Evolutionary conservation across 2,329 filamentous ascomycete genomes (phyloP).

Genomic region (Chalaropsis ovoidea): DNA sequence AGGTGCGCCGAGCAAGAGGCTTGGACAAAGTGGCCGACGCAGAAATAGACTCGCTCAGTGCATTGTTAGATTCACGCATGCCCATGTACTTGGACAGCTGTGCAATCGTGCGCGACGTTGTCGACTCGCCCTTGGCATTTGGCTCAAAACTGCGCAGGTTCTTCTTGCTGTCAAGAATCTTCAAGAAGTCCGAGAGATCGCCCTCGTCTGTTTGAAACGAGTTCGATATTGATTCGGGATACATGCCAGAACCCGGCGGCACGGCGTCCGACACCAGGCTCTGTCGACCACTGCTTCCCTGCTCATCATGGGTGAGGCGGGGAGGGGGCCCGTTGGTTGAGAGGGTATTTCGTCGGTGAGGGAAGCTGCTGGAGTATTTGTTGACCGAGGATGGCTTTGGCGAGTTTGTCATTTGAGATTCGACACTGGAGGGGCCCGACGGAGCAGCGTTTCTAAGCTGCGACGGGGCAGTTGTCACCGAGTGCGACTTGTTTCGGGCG

Average conservation of each 20-base stretch:
- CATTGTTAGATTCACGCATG: constrained; percentile 82
- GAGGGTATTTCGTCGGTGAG: constrained; percentile 66
- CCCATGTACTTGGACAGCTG: constrained; percentile 76
- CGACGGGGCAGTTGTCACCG: constrained; percentile 14
- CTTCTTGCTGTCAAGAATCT: constrained; percentile 76
- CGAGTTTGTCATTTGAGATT: constrained; percentile 58
- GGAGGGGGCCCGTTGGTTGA: constrained; percentile 56
- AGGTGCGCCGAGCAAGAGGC: constrained; percentile 43
- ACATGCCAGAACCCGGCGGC: constrained; percentile 67
- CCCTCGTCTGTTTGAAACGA: constrained; percentile 70
- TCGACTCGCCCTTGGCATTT: constrained; percentile 52
- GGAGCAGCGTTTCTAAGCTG: constrained; percentile 29
- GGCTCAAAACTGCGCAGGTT: constrained; percentile 71
- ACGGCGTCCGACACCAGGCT: constrained; percentile 59
- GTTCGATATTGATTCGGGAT: constrained; percentile 60
- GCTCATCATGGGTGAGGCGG: constrained; percentile 57
- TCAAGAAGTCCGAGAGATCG: constrained; percentile 87
- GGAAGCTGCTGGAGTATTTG: constrained; percentile 90
- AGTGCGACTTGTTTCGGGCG: constrained; percentile 24
- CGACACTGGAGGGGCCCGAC: constrained; percentile 40
- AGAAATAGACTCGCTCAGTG: constrained; percentile 83
- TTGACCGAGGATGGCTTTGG: constrained; percentile 69
- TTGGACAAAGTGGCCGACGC: constrained; percentile 78
- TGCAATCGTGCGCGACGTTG: constrained; percentile 64
- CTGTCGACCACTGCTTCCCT: constrained; percentile 68